Base-by-base conservation (phyloP, 1,284 basidiomycete genomes). In the Sporisorium iseilematis-ciliati region DNA sequence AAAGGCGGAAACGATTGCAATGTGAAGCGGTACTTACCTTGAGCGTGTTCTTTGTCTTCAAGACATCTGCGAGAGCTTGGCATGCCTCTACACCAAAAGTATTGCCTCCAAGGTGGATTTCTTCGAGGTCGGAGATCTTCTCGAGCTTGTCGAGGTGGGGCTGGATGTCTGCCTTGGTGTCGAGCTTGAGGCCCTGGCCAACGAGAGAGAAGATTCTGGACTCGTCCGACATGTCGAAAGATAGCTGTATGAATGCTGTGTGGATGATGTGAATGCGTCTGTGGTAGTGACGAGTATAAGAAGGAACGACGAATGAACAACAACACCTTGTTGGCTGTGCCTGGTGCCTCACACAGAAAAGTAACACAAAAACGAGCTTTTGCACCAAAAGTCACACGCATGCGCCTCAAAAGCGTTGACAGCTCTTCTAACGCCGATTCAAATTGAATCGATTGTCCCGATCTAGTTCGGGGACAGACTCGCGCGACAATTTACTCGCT, bases 71-170 rank as follows among this genome's bases (percentile, higher is more conserved):
- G 46, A 99, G 89, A 33, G 92, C 93, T 82, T 91, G 86, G 66
- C 94, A 92, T 40, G 96, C 96, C 82, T 93, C 94, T 29, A 97
- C 91, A 59, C 97, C 96, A 57, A 98, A 89, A n/a, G 94, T 96
- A 87, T 99, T 98, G 29, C 94, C 96, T 57, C 95, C 93, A 65
- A 99, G 89, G 84, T 95, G 92, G 72, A 99, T 91, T 87, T 97
- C 94, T 86, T 88, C 86, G 20, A 89, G 87, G 41, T 91, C 90
- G 78, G 92, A 89, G 51, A 92, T 85, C 76, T 89, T 88, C 35
- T 90, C 88, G 25, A 98, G 68, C 60, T 78, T 59, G 1, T 76
- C 67, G 35, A 82, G 87, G 82, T 92, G 90, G 0, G 93, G 92
- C 80, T 91, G 90, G 66, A 96, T 91, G 81, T 97, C 93, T 8